These are phyloP conservation scores for Cotoneaster glaucophyllus DNA, from an alignment of 306 rosid species.

Conservation along the genomic window DNA sequence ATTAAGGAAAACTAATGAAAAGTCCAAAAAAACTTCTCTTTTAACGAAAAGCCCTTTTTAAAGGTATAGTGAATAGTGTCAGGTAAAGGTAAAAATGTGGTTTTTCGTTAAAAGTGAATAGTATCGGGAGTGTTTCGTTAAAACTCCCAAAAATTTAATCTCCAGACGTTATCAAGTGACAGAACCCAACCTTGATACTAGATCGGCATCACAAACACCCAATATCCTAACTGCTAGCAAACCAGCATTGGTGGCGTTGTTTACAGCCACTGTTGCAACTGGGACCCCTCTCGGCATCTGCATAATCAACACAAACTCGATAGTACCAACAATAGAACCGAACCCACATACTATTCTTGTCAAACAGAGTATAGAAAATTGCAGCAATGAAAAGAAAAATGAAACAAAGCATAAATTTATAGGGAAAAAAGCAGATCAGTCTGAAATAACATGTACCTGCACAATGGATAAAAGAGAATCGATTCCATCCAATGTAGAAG, in stretches of 20 bases:
- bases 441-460: constrained; percentile 42
- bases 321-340: not conserved
- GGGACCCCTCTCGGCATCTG: constrained; percentile 94
- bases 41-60: too few relatives aligned
- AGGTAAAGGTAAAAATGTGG: too few relatives aligned
- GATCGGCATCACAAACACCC: constrained; percentile 33
- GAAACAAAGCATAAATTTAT: not conserved
- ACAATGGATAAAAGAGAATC: constrained; percentile 87
- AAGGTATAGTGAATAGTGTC: too few relatives aligned
- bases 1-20: too few relatives aligned
- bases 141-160: not conserved
- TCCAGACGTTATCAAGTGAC: not conserved
- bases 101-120: too few relatives aligned
- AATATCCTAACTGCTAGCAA: constrained; percentile 58
- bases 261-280: constrained; percentile 75
- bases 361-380: not conserved
- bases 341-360: not conserved
- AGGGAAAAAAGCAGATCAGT: not conserved
- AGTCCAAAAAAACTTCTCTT: too few relatives aligned
- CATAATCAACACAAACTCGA: constrained; percentile 3
- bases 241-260: constrained; percentile 84
- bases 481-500: constrained; percentile 66
- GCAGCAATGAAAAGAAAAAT: not conserved
- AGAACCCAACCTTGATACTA: constrained; percentile 47
- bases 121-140: too few relatives aligned